phyloP scores from a whole-genome alignment of 2,329 filamentous ascomycete genomes.

The Colletotrichum destructivum region DNA sequence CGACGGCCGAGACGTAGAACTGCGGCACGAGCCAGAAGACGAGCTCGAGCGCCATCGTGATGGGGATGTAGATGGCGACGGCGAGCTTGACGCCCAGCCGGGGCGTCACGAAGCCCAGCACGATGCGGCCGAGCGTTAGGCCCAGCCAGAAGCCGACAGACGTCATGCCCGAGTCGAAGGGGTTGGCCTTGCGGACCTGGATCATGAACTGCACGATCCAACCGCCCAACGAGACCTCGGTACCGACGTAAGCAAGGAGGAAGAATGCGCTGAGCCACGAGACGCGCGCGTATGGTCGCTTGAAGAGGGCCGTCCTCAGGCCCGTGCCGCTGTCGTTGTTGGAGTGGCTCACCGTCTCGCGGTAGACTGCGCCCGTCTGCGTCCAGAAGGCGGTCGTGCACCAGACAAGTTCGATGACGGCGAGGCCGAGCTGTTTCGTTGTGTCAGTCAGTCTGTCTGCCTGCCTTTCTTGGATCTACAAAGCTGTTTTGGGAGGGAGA shows the following conservation, averaged over 20 bases:
- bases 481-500: not conserved
- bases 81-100: conserved; percentile 78
- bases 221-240: conserved; percentile 82
- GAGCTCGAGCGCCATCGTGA: conserved; percentile 76
- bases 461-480: no score
- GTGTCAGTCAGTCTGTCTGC: not conserved
- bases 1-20: conserved; percentile 81
- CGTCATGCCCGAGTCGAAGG: conserved; percentile 81
- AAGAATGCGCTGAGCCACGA: conserved; percentile 82
- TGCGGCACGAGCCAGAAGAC: conserved; percentile 87
- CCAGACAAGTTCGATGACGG: conserved; percentile 67
- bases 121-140: conserved; percentile 78
- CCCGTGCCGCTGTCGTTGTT: conserved; percentile 47
- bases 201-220: conserved; percentile 93
- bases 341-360: conserved; percentile 51
- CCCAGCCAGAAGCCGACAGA: conserved; percentile 88
- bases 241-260: conserved; percentile 82
- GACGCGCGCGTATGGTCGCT: conserved; percentile 62
- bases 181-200: conserved; percentile 75
- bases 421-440: conserved; percentile 63
- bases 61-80: conserved; percentile 74
- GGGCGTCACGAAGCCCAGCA: conserved; percentile 82
- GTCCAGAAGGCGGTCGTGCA: conserved; percentile 71
- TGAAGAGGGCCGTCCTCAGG: conserved; percentile 58
- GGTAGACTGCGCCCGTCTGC: conserved; percentile 69